Percentiles rank a stretch among this genome's conserved stretches.
phyloP scores from a whole-genome alignment of 1,139 yeast genomes.

The Diutina siamensis region DNA sequence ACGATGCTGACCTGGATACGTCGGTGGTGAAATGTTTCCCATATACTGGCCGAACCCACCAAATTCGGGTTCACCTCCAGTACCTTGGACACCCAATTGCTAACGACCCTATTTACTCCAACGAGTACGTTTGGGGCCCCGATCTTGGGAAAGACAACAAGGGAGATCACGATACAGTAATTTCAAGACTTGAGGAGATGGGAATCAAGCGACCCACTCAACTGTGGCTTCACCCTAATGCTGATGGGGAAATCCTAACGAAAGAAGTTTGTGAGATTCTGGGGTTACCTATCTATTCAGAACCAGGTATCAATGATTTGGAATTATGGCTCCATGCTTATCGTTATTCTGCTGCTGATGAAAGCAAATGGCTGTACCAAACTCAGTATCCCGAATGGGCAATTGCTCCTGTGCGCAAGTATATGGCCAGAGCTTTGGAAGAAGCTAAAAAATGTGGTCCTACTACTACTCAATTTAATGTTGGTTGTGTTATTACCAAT shows the following conservation, averaged over 20 bases:
- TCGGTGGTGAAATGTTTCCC: constrained; percentile 80
- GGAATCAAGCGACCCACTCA: constrained; percentile 63
- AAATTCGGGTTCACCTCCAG: constrained; percentile 85
- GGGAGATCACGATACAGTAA: constrained; percentile 25
- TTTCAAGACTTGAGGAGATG: constrained; percentile 39
- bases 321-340: constrained; percentile 88
- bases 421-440: constrained; percentile 53
- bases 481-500: constrained; percentile 67
- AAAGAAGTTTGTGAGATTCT: constrained; percentile 56
- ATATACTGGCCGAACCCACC: constrained; percentile 88
- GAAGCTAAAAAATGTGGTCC: constrained; percentile 78
- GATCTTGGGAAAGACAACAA: constrained; percentile 42
- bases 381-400: constrained; percentile 91
- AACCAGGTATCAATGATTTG: constrained; percentile 80
- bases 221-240: constrained; percentile 52
- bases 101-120: constrained; percentile 79
- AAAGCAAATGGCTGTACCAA: constrained; percentile 55
- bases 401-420: constrained; percentile 39
- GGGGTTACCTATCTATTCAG: constrained; percentile 65
- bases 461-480: constrained; percentile 81
- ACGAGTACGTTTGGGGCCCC: constrained; percentile 59
- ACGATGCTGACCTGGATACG: constrained; percentile 42
- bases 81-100: constrained; percentile 84
- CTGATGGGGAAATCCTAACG: constrained; percentile 49
- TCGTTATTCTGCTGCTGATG: constrained; percentile 48